phyloP scores from a whole-genome alignment of 495 filamentous ascomycete species.

The Penicillium robsamsonii region DNA sequence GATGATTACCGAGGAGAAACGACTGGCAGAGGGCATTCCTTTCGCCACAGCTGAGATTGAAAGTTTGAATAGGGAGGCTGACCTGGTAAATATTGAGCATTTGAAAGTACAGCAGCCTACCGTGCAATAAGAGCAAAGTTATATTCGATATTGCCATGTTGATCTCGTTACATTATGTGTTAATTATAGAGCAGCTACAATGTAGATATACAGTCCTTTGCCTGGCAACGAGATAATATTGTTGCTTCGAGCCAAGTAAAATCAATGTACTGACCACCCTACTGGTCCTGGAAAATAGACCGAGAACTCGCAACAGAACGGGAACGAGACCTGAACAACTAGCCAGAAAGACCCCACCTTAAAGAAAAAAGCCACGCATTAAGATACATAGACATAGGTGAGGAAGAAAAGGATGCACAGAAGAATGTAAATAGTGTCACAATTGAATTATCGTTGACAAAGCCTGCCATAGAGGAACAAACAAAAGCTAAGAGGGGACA shows the following conservation, averaged over 20 bases:
- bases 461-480: slow-evolving; percentile 27
- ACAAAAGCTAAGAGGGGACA: slow-evolving; percentile 10
- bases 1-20: slow-evolving; percentile 56
- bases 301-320: not conserved
- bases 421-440: slow-evolving; percentile 13
- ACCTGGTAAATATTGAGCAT: slow-evolving; percentile 45
- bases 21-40: slow-evolving; percentile 61
- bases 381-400: not conserved
- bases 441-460: slow-evolving; percentile 27
- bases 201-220: not conserved
- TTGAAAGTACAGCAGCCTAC: slow-evolving; percentile 19
- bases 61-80: slow-evolving; percentile 64
- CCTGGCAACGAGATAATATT: not conserved
- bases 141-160: not conserved
- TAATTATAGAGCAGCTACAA: not conserved
- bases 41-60: slow-evolving; percentile 63
- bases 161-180: not conserved
- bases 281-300: slow-evolving; percentile 4
- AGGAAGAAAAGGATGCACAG: slow-evolving; percentile 3
- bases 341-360: slow-evolving; percentile 1
- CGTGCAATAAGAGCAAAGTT: not conserved
- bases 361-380: not conserved
- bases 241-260: not conserved
- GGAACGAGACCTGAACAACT: not conserved
- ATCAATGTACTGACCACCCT: slow-evolving; percentile 6